Evolutionary conservation across 1,284 basidiomycete genomes (phyloP).

Genomic region (Boletus nobilissimus): DNA sequence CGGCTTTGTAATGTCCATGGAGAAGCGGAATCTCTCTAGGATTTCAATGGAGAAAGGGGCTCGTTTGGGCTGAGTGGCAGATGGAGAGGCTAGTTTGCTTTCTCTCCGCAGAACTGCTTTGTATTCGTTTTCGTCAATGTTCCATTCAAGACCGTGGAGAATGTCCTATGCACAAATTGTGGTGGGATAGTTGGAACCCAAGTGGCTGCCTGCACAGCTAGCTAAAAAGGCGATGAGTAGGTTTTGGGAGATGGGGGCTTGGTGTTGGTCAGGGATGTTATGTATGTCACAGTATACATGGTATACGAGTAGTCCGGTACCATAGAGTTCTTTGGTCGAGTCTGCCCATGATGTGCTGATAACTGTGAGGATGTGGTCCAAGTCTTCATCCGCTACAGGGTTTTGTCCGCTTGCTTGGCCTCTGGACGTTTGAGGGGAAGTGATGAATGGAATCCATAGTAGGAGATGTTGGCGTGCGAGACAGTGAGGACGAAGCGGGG

Average conservation of each 20-base stretch:
- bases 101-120: not conserved
- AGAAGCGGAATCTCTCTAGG: not conserved
- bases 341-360: slow-evolving; percentile 29
- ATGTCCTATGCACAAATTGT: slow-evolving; percentile 51
- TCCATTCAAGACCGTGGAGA: slow-evolving; percentile 47
- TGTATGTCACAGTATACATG: slow-evolving; percentile 47
- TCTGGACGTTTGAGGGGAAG: no score
- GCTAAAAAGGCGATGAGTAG: slow-evolving; percentile 35
- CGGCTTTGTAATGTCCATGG: not conserved
- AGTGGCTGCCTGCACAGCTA: slow-evolving; percentile 36
- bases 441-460: slow-evolving; percentile 22
- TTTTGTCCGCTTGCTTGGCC: accelerated
- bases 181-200: slow-evolving; percentile 25
- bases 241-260: slow-evolving; percentile 22
- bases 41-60: not conserved
- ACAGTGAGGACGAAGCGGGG: slow-evolving; percentile 38
- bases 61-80: accelerated
- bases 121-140: slow-evolving; percentile 7
- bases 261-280: not conserved
- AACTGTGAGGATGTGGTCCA: slow-evolving; percentile 32
- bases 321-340: slow-evolving; percentile 42
- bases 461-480: slow-evolving; percentile 29
- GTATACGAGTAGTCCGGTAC: slow-evolving; percentile 42
- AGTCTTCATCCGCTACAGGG: slow-evolving; percentile 13
- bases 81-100: not conserved